A percentile compares a stretch with the other conserved stretches of the same genome.
These are phyloP conservation scores for Malassezia nana DNA, from an alignment of 1,284 basidiomycete genomes.

Conservation along the genomic window DNA sequence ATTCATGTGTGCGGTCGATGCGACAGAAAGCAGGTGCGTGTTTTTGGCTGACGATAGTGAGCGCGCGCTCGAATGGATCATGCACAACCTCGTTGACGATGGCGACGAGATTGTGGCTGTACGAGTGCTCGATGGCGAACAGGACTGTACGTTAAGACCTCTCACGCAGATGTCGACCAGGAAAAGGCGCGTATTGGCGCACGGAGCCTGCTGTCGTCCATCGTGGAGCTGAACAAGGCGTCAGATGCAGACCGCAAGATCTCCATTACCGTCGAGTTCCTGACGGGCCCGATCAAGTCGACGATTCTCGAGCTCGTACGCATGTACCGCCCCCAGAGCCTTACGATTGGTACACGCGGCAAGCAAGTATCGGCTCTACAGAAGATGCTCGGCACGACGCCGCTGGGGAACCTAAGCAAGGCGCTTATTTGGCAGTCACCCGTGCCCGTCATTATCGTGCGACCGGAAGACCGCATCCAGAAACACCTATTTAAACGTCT, in stretches of 20 bases:
- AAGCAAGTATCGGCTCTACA: constrained; percentile 40
- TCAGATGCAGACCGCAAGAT: constrained; percentile 68
- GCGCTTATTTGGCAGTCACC: constrained; percentile 37
- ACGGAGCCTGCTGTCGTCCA: constrained; percentile 65
- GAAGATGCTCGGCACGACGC: constrained; percentile 42
- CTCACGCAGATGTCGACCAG: constrained; percentile 52
- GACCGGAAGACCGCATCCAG: constrained; percentile 42
- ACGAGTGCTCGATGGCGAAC: constrained; percentile 75
- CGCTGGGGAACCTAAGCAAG: constrained; percentile 37
- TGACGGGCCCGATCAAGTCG: constrained; percentile 76
- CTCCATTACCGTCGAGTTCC: constrained; percentile 84
- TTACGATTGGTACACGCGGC: constrained; percentile 85
- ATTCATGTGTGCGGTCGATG: constrained; percentile 78
- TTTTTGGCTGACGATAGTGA: constrained; percentile 17
- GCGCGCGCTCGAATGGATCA: constrained; percentile 49
- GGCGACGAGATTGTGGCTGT: constrained; percentile 89
- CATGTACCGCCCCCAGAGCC: constrained; percentile 84
- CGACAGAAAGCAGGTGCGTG: constrained; percentile 53
- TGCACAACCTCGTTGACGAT: constrained; percentile 77
- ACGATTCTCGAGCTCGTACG: constrained; percentile 70
- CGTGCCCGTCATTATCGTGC: constrained; percentile 46
- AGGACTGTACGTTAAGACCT: constrained; percentile 54
- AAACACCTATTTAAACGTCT: constrained; percentile 45
- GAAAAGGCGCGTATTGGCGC: constrained; percentile 79
- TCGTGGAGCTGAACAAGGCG: constrained; percentile 71